These are phyloP conservation scores for Auriscalpium microsporum DNA, from an alignment of 768 basidiomycete genomes.

Conservation along the genomic window DNA sequence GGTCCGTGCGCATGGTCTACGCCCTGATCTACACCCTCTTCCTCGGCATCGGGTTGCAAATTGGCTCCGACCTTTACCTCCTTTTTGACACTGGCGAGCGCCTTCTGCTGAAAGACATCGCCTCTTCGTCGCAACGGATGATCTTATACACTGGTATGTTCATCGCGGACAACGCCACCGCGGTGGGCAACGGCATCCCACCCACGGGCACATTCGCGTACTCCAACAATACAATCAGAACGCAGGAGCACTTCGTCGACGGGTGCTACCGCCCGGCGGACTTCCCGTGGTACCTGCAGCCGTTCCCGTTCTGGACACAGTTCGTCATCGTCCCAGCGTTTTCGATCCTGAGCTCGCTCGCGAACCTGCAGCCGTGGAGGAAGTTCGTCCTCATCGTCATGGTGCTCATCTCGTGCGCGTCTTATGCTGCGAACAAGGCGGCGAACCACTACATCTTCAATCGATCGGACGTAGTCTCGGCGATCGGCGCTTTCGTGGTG, in stretches of 20 bases:
- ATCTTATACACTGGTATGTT: constrained; percentile 59
- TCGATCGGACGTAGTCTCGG: constrained; percentile 76
- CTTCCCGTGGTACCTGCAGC: constrained; percentile 73
- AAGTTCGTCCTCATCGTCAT: constrained; percentile 71
- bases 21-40: constrained; percentile 84
- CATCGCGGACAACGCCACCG: constrained; percentile 46
- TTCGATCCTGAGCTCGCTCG: constrained; percentile 61
- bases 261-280: constrained; percentile 64
- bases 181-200: constrained; percentile 32
- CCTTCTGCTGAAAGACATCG: constrained; percentile 43
- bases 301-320: constrained; percentile 71
- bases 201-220: constrained; percentile 60
- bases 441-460: constrained; percentile 83
- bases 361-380: constrained; percentile 69
- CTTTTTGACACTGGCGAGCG: constrained; percentile 56
- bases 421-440: constrained; percentile 71
- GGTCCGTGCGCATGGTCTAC: constrained; percentile 82
- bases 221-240: constrained; percentile 40
- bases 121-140: constrained; percentile 39
- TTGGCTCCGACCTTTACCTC: constrained; percentile 74
- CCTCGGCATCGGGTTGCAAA: constrained; percentile 76
- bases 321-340: constrained; percentile 72
- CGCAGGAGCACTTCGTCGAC: constrained; percentile 39
- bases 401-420: constrained; percentile 76
- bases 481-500: constrained; percentile 78